Conservation (phyloP, 2,329 filamentous ascomycete species). For the Xylaria sp. region DNA sequence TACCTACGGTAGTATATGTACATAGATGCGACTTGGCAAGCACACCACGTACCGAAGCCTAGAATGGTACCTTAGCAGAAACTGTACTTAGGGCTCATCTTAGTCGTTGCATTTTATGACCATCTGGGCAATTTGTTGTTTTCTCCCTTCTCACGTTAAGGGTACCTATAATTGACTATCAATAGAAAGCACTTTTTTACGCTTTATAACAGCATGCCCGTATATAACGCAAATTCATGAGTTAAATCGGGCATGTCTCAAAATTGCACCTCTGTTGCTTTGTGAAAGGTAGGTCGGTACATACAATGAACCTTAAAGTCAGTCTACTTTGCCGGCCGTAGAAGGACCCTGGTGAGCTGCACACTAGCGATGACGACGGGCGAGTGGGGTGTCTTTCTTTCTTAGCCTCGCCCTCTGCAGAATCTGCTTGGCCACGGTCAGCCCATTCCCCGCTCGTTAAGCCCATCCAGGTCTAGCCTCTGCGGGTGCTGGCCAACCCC, state of each 20-base stretch:
- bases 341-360: neutral
- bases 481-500: slow-evolving; percentile 13
- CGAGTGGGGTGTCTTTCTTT: neutral
- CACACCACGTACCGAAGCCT: neutral
- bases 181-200: neutral
- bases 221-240: neutral
- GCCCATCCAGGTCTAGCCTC: neutral
- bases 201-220: no score
- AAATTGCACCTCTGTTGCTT: neutral
- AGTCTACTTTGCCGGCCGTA: neutral
- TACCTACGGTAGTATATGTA: no score
- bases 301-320: no score
- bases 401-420: neutral
- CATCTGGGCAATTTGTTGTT: no score
- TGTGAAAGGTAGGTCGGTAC: neutral
- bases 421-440: slow-evolving; percentile 9
- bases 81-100: no score
- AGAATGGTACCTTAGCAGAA: neutral
- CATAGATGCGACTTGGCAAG: no score
- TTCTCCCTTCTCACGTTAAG: no score
- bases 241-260: neutral
- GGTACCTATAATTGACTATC: no score
- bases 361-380: slow-evolving; percentile 4
- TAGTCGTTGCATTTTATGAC: no score
- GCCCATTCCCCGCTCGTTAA: slow-evolving; percentile 4